Base-by-base conservation (phyloP, 148 eudicot genomes). In the Rhododendron henanense region DNA sequence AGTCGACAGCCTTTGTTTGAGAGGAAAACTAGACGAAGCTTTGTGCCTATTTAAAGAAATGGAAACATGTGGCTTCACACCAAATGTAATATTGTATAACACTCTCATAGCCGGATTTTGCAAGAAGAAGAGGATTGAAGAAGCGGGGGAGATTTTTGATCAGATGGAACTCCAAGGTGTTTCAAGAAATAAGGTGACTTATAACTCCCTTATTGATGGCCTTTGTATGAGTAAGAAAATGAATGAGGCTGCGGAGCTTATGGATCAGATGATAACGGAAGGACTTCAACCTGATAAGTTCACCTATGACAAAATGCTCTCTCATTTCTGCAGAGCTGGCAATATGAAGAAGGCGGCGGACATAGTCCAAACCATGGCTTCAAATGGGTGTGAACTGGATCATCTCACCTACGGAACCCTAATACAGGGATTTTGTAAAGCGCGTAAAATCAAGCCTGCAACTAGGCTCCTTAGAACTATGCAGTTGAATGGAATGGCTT, bases 221-320 rank as follows among this genome's bases (percentile, higher is more conserved):
- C 93, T 97, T 78, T 92, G 93, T 78, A 95, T 93, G 90, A 88
- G 88, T 85, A 91, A 55, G 85, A 89, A 96, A 85, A 89, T 94
- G 81, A 94, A 93, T 10, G 99, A 95, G 28, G 98, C 98, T 48
- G 90, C 94, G 76, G 87, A 91, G 89, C 94, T 97, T 78, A 95
- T 94, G 95, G 96, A 94, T 71, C 98, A 97, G 91, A 94, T 97
- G 99, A 92, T 97, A 89, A 92, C 93, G 92, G 99, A 97, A 89
- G 98, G 99, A 79, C 63, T 95, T 19, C 93, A 93, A 79, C 99
- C 99, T 35, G 98, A 97, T 89, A 97, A 94, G 82, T 94, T 89
- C 85, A 95, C 99, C 7, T 97, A 93, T 82, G 95, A 94, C 85
- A 91, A 98, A 61, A 84, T 97, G 87, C 94, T 97, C 59, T 81